phyloP scores from a whole-genome alignment of 1,139 yeast species.

The Geotrichum candidum region DNA sequence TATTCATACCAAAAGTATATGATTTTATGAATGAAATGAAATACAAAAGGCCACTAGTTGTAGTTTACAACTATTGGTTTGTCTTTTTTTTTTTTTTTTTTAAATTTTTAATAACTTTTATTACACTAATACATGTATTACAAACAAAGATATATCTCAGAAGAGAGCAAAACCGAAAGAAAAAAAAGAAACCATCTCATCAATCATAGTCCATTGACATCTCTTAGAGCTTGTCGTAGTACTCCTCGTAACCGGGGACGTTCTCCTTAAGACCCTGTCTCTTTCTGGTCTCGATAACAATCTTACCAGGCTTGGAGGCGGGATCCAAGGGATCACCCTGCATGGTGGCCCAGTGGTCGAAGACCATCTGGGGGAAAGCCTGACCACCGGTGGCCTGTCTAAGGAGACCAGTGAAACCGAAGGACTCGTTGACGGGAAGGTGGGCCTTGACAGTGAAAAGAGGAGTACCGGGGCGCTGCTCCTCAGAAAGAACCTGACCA shows the following conservation, averaged over 20 bases:
- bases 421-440: slow-evolving; percentile 99
- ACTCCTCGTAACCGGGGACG: slow-evolving; percentile 99
- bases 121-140: no score
- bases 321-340: slow-evolving; percentile 91
- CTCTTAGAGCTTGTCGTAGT: slow-evolving; percentile 96
- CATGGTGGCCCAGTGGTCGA: slow-evolving; percentile 95
- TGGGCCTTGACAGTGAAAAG: slow-evolving; percentile 98
- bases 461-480: slow-evolving; percentile 99
- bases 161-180: no score
- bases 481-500: slow-evolving; percentile 98
- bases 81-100: no score
- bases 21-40: no score
- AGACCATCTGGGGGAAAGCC: slow-evolving; percentile 99
- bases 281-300: slow-evolving; percentile 86
- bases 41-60: no score
- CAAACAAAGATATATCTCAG: no score
- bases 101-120: no score
- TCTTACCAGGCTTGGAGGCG: slow-evolving; percentile 88
- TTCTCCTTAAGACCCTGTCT: slow-evolving; percentile 96
- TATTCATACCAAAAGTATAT: no score
- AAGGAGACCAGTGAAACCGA: slow-evolving; percentile 99
- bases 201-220: slow-evolving; percentile 2
- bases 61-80: no score
- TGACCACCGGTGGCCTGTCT: slow-evolving; percentile 99
- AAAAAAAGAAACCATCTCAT: not conserved